Evolutionary conservation across 176 grass and related monocot genomes (phyloP), one percentile per base, ranked within the genome.

Genomic region (Hyparrhenia diplandra): DNA sequence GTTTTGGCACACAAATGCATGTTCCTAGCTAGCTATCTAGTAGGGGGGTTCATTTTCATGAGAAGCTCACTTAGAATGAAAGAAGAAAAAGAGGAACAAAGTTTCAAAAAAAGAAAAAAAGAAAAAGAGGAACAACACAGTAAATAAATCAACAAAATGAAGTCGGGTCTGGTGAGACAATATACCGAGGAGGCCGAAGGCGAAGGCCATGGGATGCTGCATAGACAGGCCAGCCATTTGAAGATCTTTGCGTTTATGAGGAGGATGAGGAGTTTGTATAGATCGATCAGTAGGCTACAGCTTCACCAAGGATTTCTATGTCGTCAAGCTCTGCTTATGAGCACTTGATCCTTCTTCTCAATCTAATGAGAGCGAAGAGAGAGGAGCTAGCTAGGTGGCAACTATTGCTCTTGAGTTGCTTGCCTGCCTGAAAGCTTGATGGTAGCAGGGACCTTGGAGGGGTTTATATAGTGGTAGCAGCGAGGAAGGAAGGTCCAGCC

Each of bases 111-210:
- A n/a, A n/a, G n/a, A n/a, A n/a, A n/a, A n/a, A 3, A 7, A 18
- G 29, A 30, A 12, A 0, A 36, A 57, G 11, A 49, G 2, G 31
- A 42, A 3, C 13, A 16, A 2, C 6, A 25, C 4, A 42, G 36
- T 4, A 41, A 71, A n/a, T n/a, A n/a, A n/a, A n/a, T n/a, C n/a
- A n/a, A n/a, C n/a, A n/a, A n/a, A n/a, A n/a, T n/a, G n/a, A n/a
- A n/a, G n/a, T n/a, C n/a, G n/a, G n/a, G n/a, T n/a, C n/a, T n/a
- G n/a, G 14, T 14, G 30, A 59, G 35, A 21, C 9, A 61, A 12
- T 76, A 65, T 86, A 94, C 92, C 92, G 86, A 94, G 66, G 74
- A 94, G 84, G 30, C 92, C 92, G 55, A 94, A 94, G 42, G 75
- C 13, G 27, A 91, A 91, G 28, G 82, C 91, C 91, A 82, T 80